These are phyloP conservation scores for Chamaecrista fasciculata DNA, from an alignment of 306 rosid species.

Conservation along the genomic window DNA sequence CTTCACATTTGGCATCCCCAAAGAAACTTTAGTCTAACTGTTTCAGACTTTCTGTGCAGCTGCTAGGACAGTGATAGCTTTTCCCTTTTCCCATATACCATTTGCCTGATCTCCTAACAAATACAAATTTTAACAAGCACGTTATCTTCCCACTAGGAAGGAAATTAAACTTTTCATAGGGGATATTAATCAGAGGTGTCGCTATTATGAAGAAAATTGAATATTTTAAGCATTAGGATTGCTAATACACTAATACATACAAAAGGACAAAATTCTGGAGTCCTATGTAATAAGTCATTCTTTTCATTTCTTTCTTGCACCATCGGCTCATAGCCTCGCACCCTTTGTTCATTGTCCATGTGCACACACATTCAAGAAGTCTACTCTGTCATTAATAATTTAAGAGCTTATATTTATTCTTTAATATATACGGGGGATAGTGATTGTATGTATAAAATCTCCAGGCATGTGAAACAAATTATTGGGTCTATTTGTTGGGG, in stretches of 20 bases:
- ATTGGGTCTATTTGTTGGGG: constrained; percentile 45
- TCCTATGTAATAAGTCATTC: constrained; percentile 8
- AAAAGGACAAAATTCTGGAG: constrained; percentile 31
- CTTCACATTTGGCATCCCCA: constrained; percentile 20
- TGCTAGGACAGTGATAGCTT: constrained; percentile 27
- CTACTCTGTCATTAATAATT: constrained; percentile 33
- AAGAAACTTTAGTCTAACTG: constrained; percentile 27
- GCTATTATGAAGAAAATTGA: constrained; percentile 26
- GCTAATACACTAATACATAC: constrained; percentile 14
- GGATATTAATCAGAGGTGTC: constrained; percentile 17
- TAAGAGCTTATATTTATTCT: constrained; percentile 17
- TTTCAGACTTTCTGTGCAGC: constrained; percentile 1
- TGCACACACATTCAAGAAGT: constrained; percentile 37
- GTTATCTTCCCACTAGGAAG: constrained; percentile 17
- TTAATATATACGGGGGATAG: constrained; percentile 24
- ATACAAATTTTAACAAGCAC: constrained; percentile 20
- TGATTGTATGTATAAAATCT: constrained; percentile 28
- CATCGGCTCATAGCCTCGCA: constrained; percentile 18
- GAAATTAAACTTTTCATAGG: constrained; percentile 11
- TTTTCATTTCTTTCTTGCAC: constrained; percentile 29
- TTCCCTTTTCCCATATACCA: constrained; percentile 22
- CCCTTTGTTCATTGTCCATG: constrained; percentile 41
- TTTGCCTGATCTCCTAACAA: constrained; percentile 21
- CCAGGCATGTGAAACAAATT: constrained; percentile 61
- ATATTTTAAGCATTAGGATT: constrained; percentile 14